A percentile compares a stretch with the other conserved stretches of the same genome.
Evolutionary conservation across 208 protist species (phyloP).

Genomic region (Crithidia brevicula): DNA sequence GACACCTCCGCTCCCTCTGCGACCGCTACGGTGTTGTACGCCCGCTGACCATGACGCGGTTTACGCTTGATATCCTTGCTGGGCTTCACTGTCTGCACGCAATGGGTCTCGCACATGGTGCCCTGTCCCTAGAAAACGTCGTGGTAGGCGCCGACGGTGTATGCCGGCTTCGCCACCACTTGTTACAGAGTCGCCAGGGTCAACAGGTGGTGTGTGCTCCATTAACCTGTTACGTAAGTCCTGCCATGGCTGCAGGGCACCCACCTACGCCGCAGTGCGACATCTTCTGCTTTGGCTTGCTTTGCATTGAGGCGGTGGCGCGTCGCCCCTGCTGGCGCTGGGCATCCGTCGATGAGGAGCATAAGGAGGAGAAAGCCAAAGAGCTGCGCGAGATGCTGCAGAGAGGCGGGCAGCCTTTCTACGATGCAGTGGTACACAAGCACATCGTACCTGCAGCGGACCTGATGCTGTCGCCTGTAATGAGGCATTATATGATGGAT

Average conservation of each 20-base stretch:
- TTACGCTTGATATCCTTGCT: conserved; percentile 47
- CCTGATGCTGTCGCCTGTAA: not conserved
- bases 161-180: conserved; percentile 74
- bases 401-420: not conserved
- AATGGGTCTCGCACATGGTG: conserved; percentile 58
- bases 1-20: conserved; percentile 31
- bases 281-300: conserved; percentile 65
- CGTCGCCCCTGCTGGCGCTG: conserved; percentile 19
- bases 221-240: conserved; percentile 58
- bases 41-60: conserved; percentile 41
- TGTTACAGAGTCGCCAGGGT: conserved; percentile 3
- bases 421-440: not conserved
- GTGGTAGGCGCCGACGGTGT: conserved; percentile 60
- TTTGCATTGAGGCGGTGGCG: conserved; percentile 53
- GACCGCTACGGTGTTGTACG: conserved; percentile 28
- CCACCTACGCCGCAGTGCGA: conserved; percentile 50
- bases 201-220: conserved; percentile 28
- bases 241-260: conserved; percentile 51
- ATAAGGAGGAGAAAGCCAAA: not conserved
- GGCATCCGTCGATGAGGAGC: not conserved
- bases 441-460: not conserved
- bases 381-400: not conserved
- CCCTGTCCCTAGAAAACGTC: conserved; percentile 65
- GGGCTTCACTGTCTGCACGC: conserved; percentile 60
- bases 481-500: not conserved